Conservation (phyloP, 495 filamentous ascomycete genomes). For the Xylaria flabelliformis region DNA sequence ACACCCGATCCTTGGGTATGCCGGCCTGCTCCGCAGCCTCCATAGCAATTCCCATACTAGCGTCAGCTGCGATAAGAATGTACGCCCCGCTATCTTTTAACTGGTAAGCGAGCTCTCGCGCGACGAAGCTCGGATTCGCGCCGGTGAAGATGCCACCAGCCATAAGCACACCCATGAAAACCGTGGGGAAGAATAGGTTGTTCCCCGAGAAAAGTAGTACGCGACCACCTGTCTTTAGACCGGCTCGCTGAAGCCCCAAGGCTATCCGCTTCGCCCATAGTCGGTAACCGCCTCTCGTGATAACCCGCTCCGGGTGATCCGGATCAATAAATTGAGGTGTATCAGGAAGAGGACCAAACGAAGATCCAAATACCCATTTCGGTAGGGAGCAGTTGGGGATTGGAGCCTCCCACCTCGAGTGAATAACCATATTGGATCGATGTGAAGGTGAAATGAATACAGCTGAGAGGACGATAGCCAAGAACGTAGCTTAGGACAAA, state of each 20-base stretch:
- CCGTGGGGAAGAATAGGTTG: slow-evolving; percentile 73
- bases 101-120: slow-evolving; percentile 73
- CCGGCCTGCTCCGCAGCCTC: slow-evolving; percentile 72
- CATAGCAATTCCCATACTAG: slow-evolving; percentile 63
- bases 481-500: background rate
- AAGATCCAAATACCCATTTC: slow-evolving; percentile 46
- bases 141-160: slow-evolving; percentile 82
- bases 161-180: slow-evolving; percentile 76
- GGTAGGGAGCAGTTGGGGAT: slow-evolving; percentile 44
- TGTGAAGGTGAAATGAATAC: background rate
- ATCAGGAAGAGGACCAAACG: slow-evolving; percentile 44
- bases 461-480: background rate
- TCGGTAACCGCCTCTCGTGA: slow-evolving; percentile 61
- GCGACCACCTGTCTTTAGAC: slow-evolving; percentile 71
- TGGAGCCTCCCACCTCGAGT: slow-evolving; percentile 51
- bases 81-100: slow-evolving; percentile 71
- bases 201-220: slow-evolving; percentile 77
- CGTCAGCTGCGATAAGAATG: slow-evolving; percentile 65
- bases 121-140: slow-evolving; percentile 77
- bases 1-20: slow-evolving; percentile 59
- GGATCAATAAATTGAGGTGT: slow-evolving; percentile 57
- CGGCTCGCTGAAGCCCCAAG: slow-evolving; percentile 67
- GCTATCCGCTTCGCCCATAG: slow-evolving; percentile 75
- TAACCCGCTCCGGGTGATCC: slow-evolving; percentile 57
- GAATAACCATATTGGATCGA: slow-evolving; percentile 43